Conservation (phyloP, 2,329 filamentous ascomycete species). For the Septoria petroselini region DNA sequence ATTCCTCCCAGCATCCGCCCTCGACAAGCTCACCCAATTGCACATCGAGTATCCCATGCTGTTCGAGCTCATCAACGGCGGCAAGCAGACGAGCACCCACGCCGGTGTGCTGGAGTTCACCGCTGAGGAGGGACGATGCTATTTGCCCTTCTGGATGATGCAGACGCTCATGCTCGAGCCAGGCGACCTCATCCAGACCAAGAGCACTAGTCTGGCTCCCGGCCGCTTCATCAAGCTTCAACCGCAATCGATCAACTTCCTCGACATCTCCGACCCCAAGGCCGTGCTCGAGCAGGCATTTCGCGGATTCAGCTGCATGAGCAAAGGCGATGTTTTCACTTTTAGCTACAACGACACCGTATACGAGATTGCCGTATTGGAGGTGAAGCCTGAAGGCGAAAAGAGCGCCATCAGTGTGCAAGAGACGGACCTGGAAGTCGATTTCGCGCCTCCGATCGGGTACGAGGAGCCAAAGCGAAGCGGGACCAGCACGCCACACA, state of each 20-base stretch:
- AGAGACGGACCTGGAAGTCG: slow-evolving; percentile 93
- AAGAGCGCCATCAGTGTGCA: slow-evolving; percentile 86
- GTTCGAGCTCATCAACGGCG: slow-evolving; percentile 91
- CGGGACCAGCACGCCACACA: slow-evolving; percentile 83
- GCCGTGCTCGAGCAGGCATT: slow-evolving; percentile 96
- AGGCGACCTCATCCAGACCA: slow-evolving; percentile 90
- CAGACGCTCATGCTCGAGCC: slow-evolving; percentile 83
- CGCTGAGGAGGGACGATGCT: slow-evolving; percentile 93
- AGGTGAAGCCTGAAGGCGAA: slow-evolving; percentile 83
- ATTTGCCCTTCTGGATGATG: slow-evolving; percentile 98
- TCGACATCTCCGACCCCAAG: slow-evolving; percentile 96
- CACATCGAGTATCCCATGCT: slow-evolving; percentile 97
- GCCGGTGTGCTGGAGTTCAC: slow-evolving; percentile 96
- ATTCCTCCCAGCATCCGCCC: slow-evolving; percentile 89
- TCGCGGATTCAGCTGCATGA: slow-evolving; percentile 89
- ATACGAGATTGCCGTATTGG: slow-evolving; percentile 88
- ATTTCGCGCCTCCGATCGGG: slow-evolving; percentile 90
- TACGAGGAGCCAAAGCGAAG: slow-evolving; percentile 82
- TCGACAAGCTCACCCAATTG: slow-evolving; percentile 92
- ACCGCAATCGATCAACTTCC: slow-evolving; percentile 86
- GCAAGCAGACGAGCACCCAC: slow-evolving; percentile 76
- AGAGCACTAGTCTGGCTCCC: slow-evolving; percentile 86
- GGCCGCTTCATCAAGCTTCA: slow-evolving; percentile 95
- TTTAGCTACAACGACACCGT: slow-evolving; percentile 95
- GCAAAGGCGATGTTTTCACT: slow-evolving; percentile 90